Conservation (phyloP, 352 stramenopile species). For the Phytophthora ohioensis region DNA sequence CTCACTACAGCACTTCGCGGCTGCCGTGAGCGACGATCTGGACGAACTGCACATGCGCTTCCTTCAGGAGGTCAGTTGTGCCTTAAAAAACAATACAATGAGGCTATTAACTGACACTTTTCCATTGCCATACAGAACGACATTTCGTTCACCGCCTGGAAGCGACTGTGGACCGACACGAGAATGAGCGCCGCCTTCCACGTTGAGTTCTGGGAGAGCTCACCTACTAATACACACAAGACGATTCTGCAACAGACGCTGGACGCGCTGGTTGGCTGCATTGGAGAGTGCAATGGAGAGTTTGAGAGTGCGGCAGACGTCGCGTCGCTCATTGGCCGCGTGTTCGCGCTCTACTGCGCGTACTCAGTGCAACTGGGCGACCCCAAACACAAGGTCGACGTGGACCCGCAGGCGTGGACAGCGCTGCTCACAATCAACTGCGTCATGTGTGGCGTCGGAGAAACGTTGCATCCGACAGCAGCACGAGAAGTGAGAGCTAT, state of each 20-base stretch:
- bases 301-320: constrained; percentile 32
- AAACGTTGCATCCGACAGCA: constrained; percentile 33
- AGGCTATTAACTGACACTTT: neutral
- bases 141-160: constrained; percentile 53
- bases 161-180: constrained; percentile 53
- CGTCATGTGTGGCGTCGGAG: constrained; percentile 34
- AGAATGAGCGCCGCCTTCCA: constrained; percentile 71
- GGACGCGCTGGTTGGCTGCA: constrained; percentile 50
- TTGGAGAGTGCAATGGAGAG: constrained; percentile 36
- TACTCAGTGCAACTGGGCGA: constrained; percentile 66
- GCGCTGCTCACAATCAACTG: constrained; percentile 51
- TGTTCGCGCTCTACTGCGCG: constrained; percentile 73
- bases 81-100: neutral
- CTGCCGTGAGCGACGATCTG: constrained; percentile 47
- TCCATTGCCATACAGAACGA: constrained; percentile 23
- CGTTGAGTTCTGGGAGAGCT: constrained; percentile 84
- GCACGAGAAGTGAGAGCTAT: constrained; percentile 56
- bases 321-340: constrained; percentile 44
- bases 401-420: constrained; percentile 55
- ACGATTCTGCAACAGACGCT: constrained; percentile 64
- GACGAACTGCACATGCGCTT: constrained; percentile 51
- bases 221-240: constrained; percentile 61
- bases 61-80: constrained; percentile 27
- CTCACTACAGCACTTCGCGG: constrained; percentile 51
- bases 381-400: constrained; percentile 73